phyloP scores from a whole-genome alignment of 345 rosid species.

The Gynandropsis gynandra region DNA sequence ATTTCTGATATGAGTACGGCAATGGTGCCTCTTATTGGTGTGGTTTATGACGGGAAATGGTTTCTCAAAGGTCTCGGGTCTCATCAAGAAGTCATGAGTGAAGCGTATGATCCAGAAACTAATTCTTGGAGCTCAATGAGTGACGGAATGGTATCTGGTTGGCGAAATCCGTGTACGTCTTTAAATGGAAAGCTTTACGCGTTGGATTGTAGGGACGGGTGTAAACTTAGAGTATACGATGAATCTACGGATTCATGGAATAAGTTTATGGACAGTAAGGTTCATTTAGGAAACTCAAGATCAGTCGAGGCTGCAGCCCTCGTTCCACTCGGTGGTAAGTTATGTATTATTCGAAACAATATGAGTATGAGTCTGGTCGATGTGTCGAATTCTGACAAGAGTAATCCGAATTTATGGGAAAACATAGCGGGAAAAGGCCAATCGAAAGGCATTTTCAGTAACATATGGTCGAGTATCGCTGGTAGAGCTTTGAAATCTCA shows the following conservation, averaged over 20 bases:
- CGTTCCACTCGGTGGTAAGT: slow-evolving; percentile 72
- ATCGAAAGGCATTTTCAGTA: slow-evolving; percentile 66
- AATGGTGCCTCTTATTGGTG: slow-evolving; percentile 94
- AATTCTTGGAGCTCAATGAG: slow-evolving; percentile 65
- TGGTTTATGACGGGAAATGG: slow-evolving; percentile 83
- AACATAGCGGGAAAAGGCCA: slow-evolving; percentile 77
- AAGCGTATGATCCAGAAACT: slow-evolving; percentile 73
- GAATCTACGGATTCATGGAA: slow-evolving; percentile 70
- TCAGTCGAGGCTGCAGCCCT: slow-evolving; percentile 92
- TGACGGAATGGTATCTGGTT: slow-evolving; percentile 85
- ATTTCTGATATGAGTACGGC: slow-evolving; percentile 95
- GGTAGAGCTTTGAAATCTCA: slow-evolving; percentile 86
- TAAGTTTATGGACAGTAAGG: slow-evolving; percentile 79
- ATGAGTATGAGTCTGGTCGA: slow-evolving; percentile 93
- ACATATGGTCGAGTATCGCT: slow-evolving; percentile 86
- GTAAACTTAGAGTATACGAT: slow-evolving; percentile 79
- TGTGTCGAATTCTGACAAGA: slow-evolving; percentile 67
- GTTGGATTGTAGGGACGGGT: slow-evolving; percentile 84
- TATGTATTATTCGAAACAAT: slow-evolving; percentile 89
- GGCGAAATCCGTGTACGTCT: slow-evolving; percentile 82
- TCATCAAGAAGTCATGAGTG: slow-evolving; percentile 84
- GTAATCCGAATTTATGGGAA: slow-evolving; percentile 76
- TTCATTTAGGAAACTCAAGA: slow-evolving; percentile 75
- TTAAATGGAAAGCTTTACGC: slow-evolving; percentile 76
- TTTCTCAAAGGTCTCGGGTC: slow-evolving; percentile 86